phyloP scores from a whole-genome alignment of 2,329 filamentous ascomycete genomes.

The Monilinia fructicola region DNA sequence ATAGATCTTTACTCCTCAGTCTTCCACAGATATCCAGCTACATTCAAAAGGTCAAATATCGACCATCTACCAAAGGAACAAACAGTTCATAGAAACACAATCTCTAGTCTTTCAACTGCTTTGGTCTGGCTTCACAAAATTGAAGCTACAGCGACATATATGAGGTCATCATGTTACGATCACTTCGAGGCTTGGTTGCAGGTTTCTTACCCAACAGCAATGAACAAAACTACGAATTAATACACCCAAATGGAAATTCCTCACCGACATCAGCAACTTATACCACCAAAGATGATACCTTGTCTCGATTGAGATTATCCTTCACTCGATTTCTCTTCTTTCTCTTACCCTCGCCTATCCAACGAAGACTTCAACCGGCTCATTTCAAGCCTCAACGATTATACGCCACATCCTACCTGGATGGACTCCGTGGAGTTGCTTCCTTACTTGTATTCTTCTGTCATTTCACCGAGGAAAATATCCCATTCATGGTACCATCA shows the following conservation, averaged over 20 bases:
- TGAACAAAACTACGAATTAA: constrained; percentile 20
- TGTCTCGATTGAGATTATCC: constrained; percentile 5
- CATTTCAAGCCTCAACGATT: constrained; percentile 32
- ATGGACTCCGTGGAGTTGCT: constrained; percentile 52
- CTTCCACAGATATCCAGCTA: constrained; percentile 7
- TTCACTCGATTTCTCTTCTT: constrained; percentile 21
- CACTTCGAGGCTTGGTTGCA: constrained; percentile 16
- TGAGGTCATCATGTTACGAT: constrained; percentile 19
- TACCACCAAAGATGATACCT: constrained; percentile 9
- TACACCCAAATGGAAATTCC: neutral
- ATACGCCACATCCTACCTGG: constrained; percentile 47
- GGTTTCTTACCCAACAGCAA: constrained; percentile 7
- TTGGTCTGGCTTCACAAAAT: constrained; percentile 1
- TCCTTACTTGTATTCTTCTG: constrained; percentile 50
- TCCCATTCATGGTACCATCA: constrained; percentile 41
- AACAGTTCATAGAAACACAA: neutral
- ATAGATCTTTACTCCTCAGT: neutral
- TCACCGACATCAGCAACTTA: neutral
- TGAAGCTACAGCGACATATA: neutral
- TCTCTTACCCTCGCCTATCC: constrained; percentile 39
- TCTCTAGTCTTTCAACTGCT: too few relatives aligned
- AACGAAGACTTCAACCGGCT: constrained; percentile 37
- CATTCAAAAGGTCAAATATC: neutral
- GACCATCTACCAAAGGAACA: neutral
- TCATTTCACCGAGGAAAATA: constrained; percentile 47